Percentiles rank a stretch among this genome's conserved stretches.
phyloP scores from a whole-genome alignment of 148 eudicot species.

The Salicornia ramosissima region DNA sequence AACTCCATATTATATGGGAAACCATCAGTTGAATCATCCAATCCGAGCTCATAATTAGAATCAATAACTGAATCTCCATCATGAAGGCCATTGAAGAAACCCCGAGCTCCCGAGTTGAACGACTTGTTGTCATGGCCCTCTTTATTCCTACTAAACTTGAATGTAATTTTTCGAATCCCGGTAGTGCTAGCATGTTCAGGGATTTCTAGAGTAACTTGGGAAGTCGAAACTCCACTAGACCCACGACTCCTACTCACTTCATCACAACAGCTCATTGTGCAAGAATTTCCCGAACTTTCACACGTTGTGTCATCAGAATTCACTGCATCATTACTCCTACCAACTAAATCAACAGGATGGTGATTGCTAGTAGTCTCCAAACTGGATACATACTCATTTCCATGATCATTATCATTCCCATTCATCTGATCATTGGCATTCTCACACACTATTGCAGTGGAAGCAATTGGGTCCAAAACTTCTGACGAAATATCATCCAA shows the following conservation, averaged over 20 bases:
- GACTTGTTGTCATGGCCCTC: constrained; percentile 40
- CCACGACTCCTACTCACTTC: constrained; percentile 34
- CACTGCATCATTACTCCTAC: constrained; percentile 32
- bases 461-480: constrained; percentile 53
- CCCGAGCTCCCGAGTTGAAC: constrained; percentile 21
- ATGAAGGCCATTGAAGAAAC: constrained; percentile 19
- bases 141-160: constrained; percentile 77
- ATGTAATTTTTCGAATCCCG: constrained; percentile 81
- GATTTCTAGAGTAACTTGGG: constrained; percentile 62
- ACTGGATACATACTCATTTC: constrained; percentile 37
- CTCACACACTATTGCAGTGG: constrained; percentile 31
- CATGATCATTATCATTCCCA: neutral
- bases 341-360: constrained; percentile 26
- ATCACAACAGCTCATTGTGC: constrained; percentile 39
- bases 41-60: constrained; percentile 23
- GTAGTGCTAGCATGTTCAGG: constrained; percentile 65
- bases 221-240: constrained; percentile 34
- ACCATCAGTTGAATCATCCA: constrained; percentile 26
- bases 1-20: constrained; percentile 44
- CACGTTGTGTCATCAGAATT: constrained; percentile 60
- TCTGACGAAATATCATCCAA: constrained; percentile 58
- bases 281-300: constrained; percentile 49
- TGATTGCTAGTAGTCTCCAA: constrained; percentile 46
- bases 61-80: constrained; percentile 28
- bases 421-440: neutral